Conservation (phyloP, 805 yeast genomes). For the Metschnikowia vanudenii region DNA sequence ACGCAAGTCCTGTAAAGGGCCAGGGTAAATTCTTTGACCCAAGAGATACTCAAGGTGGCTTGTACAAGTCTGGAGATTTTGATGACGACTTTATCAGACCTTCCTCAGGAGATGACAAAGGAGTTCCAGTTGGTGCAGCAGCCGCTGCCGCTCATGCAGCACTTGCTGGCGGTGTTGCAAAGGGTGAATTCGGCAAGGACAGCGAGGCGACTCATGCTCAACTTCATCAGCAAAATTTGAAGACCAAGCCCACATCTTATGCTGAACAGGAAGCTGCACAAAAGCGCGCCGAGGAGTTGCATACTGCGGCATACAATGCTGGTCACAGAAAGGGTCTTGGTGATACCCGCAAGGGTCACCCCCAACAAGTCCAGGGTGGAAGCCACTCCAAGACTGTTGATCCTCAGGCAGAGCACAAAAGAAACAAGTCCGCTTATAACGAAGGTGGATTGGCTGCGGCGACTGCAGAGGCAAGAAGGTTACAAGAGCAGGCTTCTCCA, state of each 20-base stretch:
- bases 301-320: constrained; percentile 20
- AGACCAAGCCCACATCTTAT: constrained; percentile 25
- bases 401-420: constrained; percentile 25
- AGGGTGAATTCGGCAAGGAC: constrained; percentile 14
- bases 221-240: constrained; percentile 20
- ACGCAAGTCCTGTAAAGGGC: constrained; percentile 29
- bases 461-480: constrained; percentile 14
- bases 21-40: constrained; percentile 36
- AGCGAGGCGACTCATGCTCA: constrained; percentile 29
- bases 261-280: constrained; percentile 15
- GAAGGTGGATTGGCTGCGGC: constrained; percentile 26
- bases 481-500: background rate
- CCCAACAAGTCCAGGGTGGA: background rate
- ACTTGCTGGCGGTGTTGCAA: constrained; percentile 16
- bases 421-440: constrained; percentile 36
- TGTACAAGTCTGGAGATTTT: constrained; percentile 16
- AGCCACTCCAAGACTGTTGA: constrained; percentile 10
- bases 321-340: constrained; percentile 19
- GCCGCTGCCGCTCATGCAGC: constrained; percentile 15
- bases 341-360: constrained; percentile 5
- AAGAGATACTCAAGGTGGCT: constrained; percentile 37
- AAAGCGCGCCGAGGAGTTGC: constrained; percentile 13
- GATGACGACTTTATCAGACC: background rate
- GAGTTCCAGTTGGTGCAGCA: constrained; percentile 10
- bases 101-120: background rate